A percentile compares a stretch with the other conserved stretches of the same genome.
These are phyloP conservation scores for Skeletonema grethae DNA, from an alignment of 108 stramenopile genomes.

Conservation along the genomic window DNA sequence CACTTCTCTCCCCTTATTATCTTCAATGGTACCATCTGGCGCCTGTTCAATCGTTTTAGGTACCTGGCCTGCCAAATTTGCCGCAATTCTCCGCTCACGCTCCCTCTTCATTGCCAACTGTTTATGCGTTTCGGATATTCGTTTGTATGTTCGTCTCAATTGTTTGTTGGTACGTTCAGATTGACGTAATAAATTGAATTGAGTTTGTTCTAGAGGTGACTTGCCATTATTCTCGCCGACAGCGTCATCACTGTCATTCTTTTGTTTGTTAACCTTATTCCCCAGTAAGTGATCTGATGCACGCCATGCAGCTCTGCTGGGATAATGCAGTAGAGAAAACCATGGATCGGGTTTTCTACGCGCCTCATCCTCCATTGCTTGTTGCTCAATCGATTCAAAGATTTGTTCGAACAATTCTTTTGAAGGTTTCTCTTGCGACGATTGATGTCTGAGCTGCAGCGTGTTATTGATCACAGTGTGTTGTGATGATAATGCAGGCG, in stretches of 20 bases:
- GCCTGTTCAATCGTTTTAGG: neutral
- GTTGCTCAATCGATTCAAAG: constrained; percentile 34
- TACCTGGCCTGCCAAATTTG: constrained; percentile 17
- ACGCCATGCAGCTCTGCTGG: constrained; percentile 76
- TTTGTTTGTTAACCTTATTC: neutral
- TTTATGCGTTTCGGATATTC: constrained; percentile 22
- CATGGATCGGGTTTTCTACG: constrained; percentile 53
- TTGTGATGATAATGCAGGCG: neutral
- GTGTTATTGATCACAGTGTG: neutral
- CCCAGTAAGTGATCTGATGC: constrained; percentile 49
- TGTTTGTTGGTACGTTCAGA: constrained; percentile 35
- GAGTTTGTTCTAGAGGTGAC: constrained; percentile 29
- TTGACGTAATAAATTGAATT: constrained; percentile 36
- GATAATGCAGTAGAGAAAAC: constrained; percentile 55
- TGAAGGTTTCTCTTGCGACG: neutral
- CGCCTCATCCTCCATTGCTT: constrained; percentile 18
- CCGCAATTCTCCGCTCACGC: constrained; percentile 38
- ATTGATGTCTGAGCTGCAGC: neutral
- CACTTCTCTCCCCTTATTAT: constrained; percentile 18
- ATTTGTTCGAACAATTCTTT: neutral
- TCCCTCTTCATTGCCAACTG: constrained; percentile 30
- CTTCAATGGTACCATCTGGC: constrained; percentile 24
- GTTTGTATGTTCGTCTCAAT: constrained; percentile 32
- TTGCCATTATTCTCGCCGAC: neutral
- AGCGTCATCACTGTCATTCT: neutral